Evolutionary conservation across 2,329 filamentous ascomycete species (phyloP).

Genomic region (Fusarium beomiforme): DNA sequence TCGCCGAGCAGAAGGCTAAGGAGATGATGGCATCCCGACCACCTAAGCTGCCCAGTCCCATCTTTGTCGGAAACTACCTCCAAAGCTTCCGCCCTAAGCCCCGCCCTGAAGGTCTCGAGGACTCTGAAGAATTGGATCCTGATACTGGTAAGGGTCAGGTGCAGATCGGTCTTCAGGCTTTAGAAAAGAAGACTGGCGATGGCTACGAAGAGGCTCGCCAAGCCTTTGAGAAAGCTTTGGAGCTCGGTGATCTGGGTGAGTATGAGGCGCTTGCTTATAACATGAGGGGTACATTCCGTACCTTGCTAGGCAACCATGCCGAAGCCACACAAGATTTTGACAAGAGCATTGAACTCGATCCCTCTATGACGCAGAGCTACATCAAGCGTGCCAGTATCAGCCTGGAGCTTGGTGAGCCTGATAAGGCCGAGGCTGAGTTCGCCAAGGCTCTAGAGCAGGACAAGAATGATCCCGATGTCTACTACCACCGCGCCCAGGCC

Average conservation of each 20-base stretch:
- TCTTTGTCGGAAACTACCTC: conserved; percentile 98
- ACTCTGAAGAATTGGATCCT: conserved; percentile 79
- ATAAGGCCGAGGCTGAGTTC: conserved; percentile 89
- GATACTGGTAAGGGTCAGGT: conserved; percentile 86
- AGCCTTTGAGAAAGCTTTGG: conserved; percentile 88
- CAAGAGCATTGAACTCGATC: conserved; percentile 91
- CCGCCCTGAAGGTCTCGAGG: conserved; percentile 83
- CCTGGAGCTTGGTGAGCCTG: conserved; percentile 87
- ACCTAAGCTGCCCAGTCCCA: conserved; percentile 91
- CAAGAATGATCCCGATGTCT: conserved; percentile 92
- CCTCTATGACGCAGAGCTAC: conserved; percentile 91
- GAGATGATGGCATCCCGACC: conserved; percentile 86
- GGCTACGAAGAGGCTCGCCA: conserved; percentile 89
- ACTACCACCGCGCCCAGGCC: conserved; percentile 97
- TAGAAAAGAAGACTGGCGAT: conserved; percentile 88
- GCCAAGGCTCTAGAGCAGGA: conserved; percentile 86
- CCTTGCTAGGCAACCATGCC: conserved; percentile 87
- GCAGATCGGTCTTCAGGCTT: conserved; percentile 81
- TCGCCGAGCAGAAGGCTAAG: conserved; percentile 93
- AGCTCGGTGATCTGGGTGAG: conserved; percentile 81
- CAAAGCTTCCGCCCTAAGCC: conserved; percentile 93
- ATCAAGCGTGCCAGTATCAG: conserved; percentile 99
- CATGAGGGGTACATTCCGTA: conserved; percentile 95
- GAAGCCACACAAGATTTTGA: conserved; percentile 86
- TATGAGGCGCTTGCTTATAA: conserved; percentile 94